Percentiles rank a stretch among this genome's conserved stretches.
phyloP scores from a whole-genome alignment of 306 rosid species.

The Quercus alba region DNA sequence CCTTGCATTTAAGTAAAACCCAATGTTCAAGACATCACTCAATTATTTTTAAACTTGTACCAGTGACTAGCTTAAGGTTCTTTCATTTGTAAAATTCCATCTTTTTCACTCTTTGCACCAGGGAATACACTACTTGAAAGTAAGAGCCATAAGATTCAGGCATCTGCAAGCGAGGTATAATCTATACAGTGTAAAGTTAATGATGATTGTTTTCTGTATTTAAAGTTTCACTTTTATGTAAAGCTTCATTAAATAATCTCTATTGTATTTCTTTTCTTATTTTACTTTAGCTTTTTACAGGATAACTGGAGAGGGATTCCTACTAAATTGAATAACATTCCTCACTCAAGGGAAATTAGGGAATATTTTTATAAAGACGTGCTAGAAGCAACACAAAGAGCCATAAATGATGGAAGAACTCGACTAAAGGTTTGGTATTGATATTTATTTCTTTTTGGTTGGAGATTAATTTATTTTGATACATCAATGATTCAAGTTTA shows the following conservation, averaged over 20 bases:
- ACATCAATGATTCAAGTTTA: neutral
- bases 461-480: neutral
- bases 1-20: too few species aligned
- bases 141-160: constrained; percentile 30
- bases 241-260: constrained; percentile 10
- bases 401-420: constrained; percentile 66
- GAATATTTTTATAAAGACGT: constrained; percentile 85
- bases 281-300: constrained; percentile 56
- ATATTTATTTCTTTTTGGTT: neutral
- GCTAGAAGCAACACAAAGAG: constrained; percentile 71
- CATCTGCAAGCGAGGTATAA: constrained; percentile 49
- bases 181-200: constrained; percentile 14
- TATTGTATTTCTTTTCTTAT: constrained; percentile 26
- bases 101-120: constrained; percentile 29
- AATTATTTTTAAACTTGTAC: neutral
- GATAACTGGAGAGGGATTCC: constrained; percentile 96
- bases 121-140: constrained; percentile 47
- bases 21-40: too few species aligned
- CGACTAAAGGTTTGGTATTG: constrained; percentile 56
- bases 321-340: constrained; percentile 87
- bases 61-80: neutral
- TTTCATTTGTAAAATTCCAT: neutral
- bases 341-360: constrained; percentile 91
- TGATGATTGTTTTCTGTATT: neutral
- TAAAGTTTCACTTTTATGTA: neutral